Evolutionary conservation across 2,329 filamentous ascomycete species (phyloP).

Genomic region (Verticillium dahliae): DNA sequence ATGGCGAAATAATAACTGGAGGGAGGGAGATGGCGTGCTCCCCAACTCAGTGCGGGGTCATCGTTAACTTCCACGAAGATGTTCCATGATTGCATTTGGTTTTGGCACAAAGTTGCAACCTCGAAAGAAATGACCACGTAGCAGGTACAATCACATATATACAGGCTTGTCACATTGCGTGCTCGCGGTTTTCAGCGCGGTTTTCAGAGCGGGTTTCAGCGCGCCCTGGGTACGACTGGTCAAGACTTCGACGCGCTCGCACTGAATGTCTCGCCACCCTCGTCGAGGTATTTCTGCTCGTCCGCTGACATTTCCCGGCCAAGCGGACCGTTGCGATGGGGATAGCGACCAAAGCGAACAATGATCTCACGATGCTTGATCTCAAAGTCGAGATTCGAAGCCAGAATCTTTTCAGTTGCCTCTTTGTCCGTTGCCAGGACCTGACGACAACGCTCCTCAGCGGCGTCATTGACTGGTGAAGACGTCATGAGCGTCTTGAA

Average conservation of each 20-base stretch:
- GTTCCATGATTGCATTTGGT: too few species aligned
- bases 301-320: slow-evolving; percentile 40
- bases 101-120: too few species aligned
- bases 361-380: slow-evolving; percentile 43
- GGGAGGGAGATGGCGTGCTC: background rate
- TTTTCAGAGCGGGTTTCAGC: too few species aligned
- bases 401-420: slow-evolving; percentile 16
- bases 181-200: too few species aligned
- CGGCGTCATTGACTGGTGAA: slow-evolving; percentile 12
- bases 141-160: too few species aligned
- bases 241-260: background rate
- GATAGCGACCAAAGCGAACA: slow-evolving; percentile 50
- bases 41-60: background rate
- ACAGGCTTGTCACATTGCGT: too few species aligned
- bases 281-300: slow-evolving; percentile 42
- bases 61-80: background rate
- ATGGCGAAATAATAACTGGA: background rate
- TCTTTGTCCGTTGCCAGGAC: slow-evolving; percentile 19
- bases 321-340: slow-evolving; percentile 47
- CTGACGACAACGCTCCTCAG: slow-evolving; percentile 17
- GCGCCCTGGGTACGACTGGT: background rate
- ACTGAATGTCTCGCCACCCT: slow-evolving; percentile 31
- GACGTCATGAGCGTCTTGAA: slow-evolving; percentile 21
- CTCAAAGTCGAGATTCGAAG: slow-evolving; percentile 25
- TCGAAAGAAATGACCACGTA: too few species aligned